These are phyloP conservation scores for Irpex sp. DNA, from an alignment of 1,284 basidiomycete genomes.

Conservation along the genomic window DNA sequence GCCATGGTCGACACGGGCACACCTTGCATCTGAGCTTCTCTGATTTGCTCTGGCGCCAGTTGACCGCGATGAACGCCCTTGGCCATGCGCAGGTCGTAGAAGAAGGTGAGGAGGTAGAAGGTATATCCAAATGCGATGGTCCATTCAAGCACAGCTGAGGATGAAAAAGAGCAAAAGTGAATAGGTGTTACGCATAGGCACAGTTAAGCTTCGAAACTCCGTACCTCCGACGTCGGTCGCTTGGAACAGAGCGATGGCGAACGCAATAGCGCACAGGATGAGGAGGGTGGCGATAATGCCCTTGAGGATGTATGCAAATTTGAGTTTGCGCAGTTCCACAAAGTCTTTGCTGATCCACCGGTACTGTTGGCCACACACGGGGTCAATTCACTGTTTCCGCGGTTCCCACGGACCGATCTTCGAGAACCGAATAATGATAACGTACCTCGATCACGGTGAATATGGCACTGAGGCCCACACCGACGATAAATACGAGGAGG, in stretches of 20 bases:
- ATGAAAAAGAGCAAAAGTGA: background rate
- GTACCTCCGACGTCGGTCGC: constrained; percentile 49
- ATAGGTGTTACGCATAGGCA: background rate
- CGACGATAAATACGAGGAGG: constrained; percentile 59
- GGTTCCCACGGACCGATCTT: background rate
- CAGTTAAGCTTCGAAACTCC: constrained; percentile 3
- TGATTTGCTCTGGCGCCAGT: constrained; percentile 16
- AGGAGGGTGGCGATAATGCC: constrained; percentile 53
- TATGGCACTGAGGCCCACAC: constrained; percentile 59
- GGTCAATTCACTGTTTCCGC: background rate
- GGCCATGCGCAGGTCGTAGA: constrained; percentile 57
- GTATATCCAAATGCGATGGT: constrained; percentile 67
- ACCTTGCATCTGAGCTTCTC: constrained; percentile 14
- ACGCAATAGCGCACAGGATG: constrained; percentile 58
- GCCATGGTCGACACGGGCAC: constrained; percentile 12
- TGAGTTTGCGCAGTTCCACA: constrained; percentile 40
- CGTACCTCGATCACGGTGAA: constrained; percentile 68
- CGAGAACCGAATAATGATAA: background rate
- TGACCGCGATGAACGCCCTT: constrained; percentile 39
- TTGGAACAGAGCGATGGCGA: constrained; percentile 48
- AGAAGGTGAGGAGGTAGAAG: constrained; percentile 67
- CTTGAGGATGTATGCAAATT: constrained; percentile 58
- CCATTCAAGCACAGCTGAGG: constrained; percentile 65
- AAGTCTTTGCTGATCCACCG: constrained; percentile 63
- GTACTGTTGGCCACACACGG: constrained; percentile 37